Conservation (phyloP, 495 filamentous ascomycete genomes). For the Penicillium subrubescens region DNA sequence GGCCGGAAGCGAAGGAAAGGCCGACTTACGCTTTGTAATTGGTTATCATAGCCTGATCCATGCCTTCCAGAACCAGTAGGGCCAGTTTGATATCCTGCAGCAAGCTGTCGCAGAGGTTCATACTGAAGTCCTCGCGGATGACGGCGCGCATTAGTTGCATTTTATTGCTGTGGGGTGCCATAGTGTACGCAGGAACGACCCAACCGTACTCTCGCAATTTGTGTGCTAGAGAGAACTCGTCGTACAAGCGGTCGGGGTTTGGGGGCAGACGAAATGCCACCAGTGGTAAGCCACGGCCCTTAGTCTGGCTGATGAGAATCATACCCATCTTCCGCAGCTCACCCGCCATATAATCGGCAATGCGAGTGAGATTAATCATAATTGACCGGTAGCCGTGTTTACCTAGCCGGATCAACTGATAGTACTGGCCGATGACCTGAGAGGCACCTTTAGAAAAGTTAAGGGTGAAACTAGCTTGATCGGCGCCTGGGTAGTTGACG, state of each 20-base stretch:
- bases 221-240: conserved; percentile 83
- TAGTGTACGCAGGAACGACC: conserved; percentile 92
- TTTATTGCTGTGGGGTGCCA: conserved; percentile 79
- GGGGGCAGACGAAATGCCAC: conserved; percentile 79
- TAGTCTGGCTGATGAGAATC: conserved; percentile 77
- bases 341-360: conserved; percentile 74
- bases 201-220: conserved; percentile 83
- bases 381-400: conserved; percentile 85
- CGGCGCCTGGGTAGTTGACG: conserved; percentile 94
- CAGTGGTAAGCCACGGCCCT: conserved; percentile 75
- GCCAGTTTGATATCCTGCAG: conserved; percentile 75
- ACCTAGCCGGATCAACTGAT: conserved; percentile 89
- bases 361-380: conserved; percentile 85
- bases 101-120: conserved; percentile 70
- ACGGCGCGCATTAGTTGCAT: conserved; percentile 88
- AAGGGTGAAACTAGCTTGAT: conserved; percentile 95
- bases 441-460: conserved; percentile 94
- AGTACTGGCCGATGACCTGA: conserved; percentile 94
- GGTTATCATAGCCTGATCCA: conserved; percentile 69
- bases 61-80: conserved; percentile 64
- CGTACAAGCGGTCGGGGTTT: conserved; percentile 63
- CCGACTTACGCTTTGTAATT: conserved; percentile 61
- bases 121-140: conserved; percentile 84
- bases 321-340: conserved; percentile 73
- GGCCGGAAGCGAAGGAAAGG: too few relatives aligned